Conservation (phyloP, 2,329 filamentous ascomycete genomes). For the Cladosporium austrohemisphaericum region DNA sequence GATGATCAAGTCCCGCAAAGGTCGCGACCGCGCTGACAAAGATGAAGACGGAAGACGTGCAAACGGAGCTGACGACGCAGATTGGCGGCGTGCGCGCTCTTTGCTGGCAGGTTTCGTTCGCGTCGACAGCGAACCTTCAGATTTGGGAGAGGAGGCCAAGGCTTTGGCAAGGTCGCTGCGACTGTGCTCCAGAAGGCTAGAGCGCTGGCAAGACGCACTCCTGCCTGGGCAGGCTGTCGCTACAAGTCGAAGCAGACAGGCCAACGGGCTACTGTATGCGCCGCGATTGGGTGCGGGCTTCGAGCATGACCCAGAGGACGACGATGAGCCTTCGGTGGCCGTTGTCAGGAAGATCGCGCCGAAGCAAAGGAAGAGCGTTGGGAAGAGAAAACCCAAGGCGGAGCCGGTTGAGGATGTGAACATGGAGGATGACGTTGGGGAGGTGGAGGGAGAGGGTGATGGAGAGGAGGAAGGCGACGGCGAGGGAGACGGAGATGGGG, state of each 20-base stretch:
- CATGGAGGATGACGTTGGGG: slow-evolving; percentile 15
- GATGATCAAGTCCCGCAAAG: slow-evolving; percentile 26
- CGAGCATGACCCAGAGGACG: neutral
- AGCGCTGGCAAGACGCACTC: slow-evolving; percentile 59
- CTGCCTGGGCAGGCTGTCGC: slow-evolving; percentile 28
- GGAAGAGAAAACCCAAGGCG: slow-evolving; percentile 5
- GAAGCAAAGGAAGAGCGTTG: slow-evolving; percentile 16
- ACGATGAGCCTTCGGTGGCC: slow-evolving; percentile 3
- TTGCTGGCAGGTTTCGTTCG: slow-evolving; percentile 55
- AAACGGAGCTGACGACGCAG: slow-evolving; percentile 22
- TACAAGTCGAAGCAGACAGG: slow-evolving; percentile 22
- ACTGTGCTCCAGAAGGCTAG: slow-evolving; percentile 61
- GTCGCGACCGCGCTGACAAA: slow-evolving; percentile 32
- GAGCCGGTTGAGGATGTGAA: slow-evolving; percentile 14
- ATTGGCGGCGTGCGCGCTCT: slow-evolving; percentile 20
- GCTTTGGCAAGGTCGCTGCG: slow-evolving; percentile 64
- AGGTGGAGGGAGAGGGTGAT: slow-evolving; percentile 17
- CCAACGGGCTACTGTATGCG: slow-evolving; percentile 4
- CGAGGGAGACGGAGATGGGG: slow-evolving; percentile 23
- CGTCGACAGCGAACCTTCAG: slow-evolving; percentile 59
- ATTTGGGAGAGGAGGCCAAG: slow-evolving; percentile 71
- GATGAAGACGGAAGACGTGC: slow-evolving; percentile 29
- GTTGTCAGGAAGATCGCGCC: neutral
- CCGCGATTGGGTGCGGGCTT: neutral
- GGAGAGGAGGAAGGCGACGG: slow-evolving; percentile 22